Conservation (phyloP, 495 filamentous ascomycete genomes). For the Penicillium herquei region DNA sequence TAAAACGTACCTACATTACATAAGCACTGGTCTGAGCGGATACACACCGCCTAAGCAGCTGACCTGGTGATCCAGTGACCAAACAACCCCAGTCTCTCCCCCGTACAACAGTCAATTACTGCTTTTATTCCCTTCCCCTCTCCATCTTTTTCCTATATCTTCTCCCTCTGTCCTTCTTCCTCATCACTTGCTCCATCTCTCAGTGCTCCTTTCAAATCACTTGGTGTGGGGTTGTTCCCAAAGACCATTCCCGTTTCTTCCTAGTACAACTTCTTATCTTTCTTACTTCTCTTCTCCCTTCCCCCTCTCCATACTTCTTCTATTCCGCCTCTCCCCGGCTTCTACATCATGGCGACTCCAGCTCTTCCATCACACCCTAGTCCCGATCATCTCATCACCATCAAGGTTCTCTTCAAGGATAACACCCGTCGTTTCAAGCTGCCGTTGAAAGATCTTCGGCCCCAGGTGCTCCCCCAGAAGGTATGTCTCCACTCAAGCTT, state of each 20-base stretch:
- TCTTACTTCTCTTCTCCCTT: conserved; percentile 7
- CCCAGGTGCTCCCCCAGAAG: conserved; percentile 75
- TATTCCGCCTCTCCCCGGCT: conserved; percentile 8
- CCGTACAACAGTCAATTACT: conserved; percentile 4
- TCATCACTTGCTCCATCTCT: conserved; percentile 4
- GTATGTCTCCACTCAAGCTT: conserved; percentile 58
- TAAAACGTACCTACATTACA: not conserved
- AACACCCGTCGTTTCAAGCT: conserved; percentile 87
- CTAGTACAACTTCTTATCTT: conserved; percentile 4
- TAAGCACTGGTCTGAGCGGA: not conserved
- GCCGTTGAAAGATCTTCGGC: conserved; percentile 78
- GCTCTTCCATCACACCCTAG: conserved; percentile 32
- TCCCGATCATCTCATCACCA: conserved; percentile 74
- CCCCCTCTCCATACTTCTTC: conserved; percentile 9
- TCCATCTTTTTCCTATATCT: conserved; percentile 11
- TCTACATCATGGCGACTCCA: conserved; percentile 33
- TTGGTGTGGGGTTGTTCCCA: not conserved
- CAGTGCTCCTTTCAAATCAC: not conserved
- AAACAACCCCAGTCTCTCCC: not conserved
- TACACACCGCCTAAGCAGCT: conserved; percentile 8
- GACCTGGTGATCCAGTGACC: conserved; percentile 1
- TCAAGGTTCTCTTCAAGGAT: conserved; percentile 76
- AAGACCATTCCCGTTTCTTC: conserved; percentile 16
- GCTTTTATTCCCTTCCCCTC: conserved; percentile 1
- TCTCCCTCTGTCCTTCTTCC: conserved; percentile 1